A percentile compares a stretch with the other conserved stretches of the same genome.
Conservation (phyloP, 148 eudicot genomes). For the Vaccinium corymbosum region DNA sequence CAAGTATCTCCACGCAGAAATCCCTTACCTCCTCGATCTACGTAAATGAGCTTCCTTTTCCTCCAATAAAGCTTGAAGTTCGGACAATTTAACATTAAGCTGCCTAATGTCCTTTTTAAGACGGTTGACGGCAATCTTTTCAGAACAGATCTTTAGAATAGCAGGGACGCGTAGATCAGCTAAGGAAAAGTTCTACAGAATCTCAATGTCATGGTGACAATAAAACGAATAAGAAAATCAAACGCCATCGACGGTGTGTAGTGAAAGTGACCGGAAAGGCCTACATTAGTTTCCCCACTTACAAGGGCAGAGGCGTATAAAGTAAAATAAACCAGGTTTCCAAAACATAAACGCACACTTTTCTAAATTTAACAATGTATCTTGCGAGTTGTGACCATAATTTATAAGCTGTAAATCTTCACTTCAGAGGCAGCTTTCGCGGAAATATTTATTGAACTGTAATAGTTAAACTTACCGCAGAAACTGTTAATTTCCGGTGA, state of each 20-base stretch:
- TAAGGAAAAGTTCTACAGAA: conserved; percentile 41
- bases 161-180: conserved; percentile 80
- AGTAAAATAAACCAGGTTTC: background rate
- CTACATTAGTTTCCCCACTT: background rate
- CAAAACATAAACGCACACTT: background rate
- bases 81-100: conserved; percentile 64
- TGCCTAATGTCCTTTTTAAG: conserved; percentile 74
- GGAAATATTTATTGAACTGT: background rate
- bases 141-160: conserved; percentile 80
- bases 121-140: conserved; percentile 61
- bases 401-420: background rate
- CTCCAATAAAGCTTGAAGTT: conserved; percentile 76
- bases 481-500: background rate
- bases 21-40: conserved; percentile 53
- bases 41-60: conserved; percentile 66
- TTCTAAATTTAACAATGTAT: background rate
- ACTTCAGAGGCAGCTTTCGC: background rate
- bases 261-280: background rate
- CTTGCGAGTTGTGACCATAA: background rate
- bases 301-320: background rate
- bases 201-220: background rate
- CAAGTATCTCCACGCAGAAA: conserved; percentile 9
- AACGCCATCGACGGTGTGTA: background rate
- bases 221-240: background rate
- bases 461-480: background rate